These are phyloP conservation scores for Gastrodia elata DNA, from an alignment of 106 monocot species.

Conservation along the genomic window DNA sequence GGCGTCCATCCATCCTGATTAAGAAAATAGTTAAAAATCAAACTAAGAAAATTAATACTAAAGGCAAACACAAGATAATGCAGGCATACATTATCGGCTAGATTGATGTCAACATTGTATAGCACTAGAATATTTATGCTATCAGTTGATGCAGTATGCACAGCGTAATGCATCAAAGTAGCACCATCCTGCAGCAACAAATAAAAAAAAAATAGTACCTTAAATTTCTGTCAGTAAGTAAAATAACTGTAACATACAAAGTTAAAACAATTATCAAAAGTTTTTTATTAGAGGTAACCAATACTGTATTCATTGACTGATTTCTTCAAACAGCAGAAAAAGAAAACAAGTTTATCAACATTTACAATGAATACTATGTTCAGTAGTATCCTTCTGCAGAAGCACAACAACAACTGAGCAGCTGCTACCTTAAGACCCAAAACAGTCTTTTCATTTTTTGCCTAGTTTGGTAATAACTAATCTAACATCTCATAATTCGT, in stretches of 20 bases:
- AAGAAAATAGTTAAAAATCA: neutral
- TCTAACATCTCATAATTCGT: neutral
- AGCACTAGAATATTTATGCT: slow-evolving; percentile 82
- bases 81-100: slow-evolving; percentile 63
- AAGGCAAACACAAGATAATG: neutral
- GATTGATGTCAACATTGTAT: slow-evolving; percentile 88
- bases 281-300: neutral
- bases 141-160: slow-evolving; percentile 68
- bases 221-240: neutral
- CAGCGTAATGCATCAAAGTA: slow-evolving; percentile 92
- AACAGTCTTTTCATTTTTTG: neutral
- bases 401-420: neutral
- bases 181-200: slow-evolving; percentile 76
- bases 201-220: neutral
- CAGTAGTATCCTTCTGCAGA: neutral
- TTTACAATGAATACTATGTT: neutral
- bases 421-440: neutral
- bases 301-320: neutral
- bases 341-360: neutral
- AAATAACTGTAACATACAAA: neutral
- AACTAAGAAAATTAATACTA: slow-evolving; percentile 6
- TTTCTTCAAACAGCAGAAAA: neutral
- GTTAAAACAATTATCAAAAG: neutral
- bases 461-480: neutral
- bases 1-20: slow-evolving; percentile 95